Evolutionary conservation across 1,139 yeast species (phyloP).

Genomic region (Hanseniaspora uvarum): DNA sequence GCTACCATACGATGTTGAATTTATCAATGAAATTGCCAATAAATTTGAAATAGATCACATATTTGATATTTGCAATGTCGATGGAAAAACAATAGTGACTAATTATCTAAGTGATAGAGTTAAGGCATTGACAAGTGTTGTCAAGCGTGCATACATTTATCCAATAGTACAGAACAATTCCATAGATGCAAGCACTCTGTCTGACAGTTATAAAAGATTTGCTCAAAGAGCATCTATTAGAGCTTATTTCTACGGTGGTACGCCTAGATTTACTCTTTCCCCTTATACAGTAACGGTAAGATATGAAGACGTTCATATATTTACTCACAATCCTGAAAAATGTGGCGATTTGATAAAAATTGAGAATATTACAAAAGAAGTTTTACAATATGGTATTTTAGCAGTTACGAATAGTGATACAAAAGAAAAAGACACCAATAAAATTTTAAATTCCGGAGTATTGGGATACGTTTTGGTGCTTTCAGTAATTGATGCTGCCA

Average conservation of each 20-base stretch:
- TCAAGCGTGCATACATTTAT: slow-evolving; percentile 8
- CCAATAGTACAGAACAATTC: not conserved
- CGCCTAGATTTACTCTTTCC: slow-evolving; percentile 49
- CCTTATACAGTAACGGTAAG: slow-evolving; percentile 61
- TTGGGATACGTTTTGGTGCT: slow-evolving; percentile 50
- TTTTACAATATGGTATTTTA: slow-evolving; percentile 58
- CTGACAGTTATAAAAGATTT: slow-evolving; percentile 57
- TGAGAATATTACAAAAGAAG: slow-evolving; percentile 24
- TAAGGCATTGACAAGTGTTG: not conserved
- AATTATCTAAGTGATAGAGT: slow-evolving; percentile 3
- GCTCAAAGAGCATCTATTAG: slow-evolving; percentile 66
- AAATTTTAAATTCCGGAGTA: slow-evolving; percentile 48
- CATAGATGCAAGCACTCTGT: slow-evolving; percentile 38
- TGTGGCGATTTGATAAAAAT: slow-evolving; percentile 23
- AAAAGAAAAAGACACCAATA: slow-evolving; percentile 38
- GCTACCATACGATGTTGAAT: slow-evolving; percentile 8
- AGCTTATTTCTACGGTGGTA: slow-evolving; percentile 81
- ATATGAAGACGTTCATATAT: slow-evolving; percentile 40
- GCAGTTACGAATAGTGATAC: slow-evolving; percentile 54
- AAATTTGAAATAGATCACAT: slow-evolving; percentile 15
- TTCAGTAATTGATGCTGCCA: slow-evolving; percentile 58
- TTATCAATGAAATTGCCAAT: not conserved
- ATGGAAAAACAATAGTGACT: not conserved
- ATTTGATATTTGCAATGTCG: slow-evolving; percentile 1
- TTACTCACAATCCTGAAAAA: slow-evolving; percentile 34